Evolutionary conservation across 2,329 filamentous ascomycete genomes (phyloP).

Genomic region (Nannizzia gypsea): DNA sequence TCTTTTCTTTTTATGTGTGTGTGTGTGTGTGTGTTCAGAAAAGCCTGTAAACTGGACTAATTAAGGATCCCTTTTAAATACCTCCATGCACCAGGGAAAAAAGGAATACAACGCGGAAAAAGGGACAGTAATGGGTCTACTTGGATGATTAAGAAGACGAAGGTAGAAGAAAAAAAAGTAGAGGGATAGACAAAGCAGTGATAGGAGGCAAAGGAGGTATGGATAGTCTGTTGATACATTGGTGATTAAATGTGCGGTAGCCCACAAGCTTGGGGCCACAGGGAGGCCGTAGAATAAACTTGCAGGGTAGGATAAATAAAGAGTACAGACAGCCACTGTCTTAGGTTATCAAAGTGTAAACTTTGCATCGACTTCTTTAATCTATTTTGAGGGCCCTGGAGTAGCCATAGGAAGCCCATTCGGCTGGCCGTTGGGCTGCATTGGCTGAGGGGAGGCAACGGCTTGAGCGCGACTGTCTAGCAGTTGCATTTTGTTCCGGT

Average conservation of each 20-base stretch:
- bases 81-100: background rate
- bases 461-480: slow-evolving; percentile 24
- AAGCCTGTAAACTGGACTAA: background rate
- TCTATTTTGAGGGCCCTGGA: slow-evolving; percentile 4
- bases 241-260: background rate
- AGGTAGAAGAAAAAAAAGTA: background rate
- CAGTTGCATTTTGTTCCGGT: slow-evolving; percentile 29
- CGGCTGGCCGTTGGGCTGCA: slow-evolving; percentile 11
- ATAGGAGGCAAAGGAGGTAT: background rate
- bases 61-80: background rate
- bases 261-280: background rate
- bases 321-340: background rate
- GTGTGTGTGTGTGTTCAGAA: background rate
- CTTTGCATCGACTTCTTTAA: background rate
- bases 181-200: background rate
- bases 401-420: background rate
- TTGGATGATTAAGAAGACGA: background rate
- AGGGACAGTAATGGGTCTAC: background rate
- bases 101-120: background rate
- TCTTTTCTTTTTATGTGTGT: background rate
- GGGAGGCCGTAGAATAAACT: background rate
- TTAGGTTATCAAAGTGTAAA: background rate
- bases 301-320: no score
- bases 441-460: slow-evolving; percentile 25
- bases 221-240: background rate